These are phyloP conservation scores for Vitis labrusca DNA, from an alignment of 164 flowering plant species.

Conservation along the genomic window DNA sequence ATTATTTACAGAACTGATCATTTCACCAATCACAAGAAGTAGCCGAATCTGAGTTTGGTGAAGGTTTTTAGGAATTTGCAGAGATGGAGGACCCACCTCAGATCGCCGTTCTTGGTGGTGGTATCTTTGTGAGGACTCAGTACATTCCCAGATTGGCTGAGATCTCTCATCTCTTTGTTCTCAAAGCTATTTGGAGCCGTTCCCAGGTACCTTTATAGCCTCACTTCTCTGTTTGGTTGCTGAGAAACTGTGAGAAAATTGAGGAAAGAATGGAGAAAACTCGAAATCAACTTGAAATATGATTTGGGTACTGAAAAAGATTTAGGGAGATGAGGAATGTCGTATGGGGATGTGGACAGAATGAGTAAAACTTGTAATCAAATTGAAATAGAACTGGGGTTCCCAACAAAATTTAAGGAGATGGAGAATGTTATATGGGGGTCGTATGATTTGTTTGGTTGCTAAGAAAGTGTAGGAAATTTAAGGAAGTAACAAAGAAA, in stretches of 20 bases:
- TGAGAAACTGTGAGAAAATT: not conserved
- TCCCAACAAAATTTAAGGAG: too few relatives aligned
- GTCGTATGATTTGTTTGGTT: too few relatives aligned
- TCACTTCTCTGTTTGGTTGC: not conserved
- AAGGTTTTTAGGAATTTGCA: not conserved
- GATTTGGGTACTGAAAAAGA: not conserved
- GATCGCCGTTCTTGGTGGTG: constrained; percentile 85
- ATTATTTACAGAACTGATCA: too few relatives aligned
- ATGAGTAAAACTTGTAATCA: too few relatives aligned
- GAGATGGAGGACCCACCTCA: constrained; percentile 44
- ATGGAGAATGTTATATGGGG: too few relatives aligned
- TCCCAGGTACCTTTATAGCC: constrained; percentile 43
- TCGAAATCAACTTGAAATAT: not conserved
- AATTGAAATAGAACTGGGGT: too few relatives aligned
- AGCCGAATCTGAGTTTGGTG: not conserved
- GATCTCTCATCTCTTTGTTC: constrained; percentile 56
- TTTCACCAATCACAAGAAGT: too few relatives aligned
- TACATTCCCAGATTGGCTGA: constrained; percentile 87
- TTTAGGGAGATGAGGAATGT: too few relatives aligned
- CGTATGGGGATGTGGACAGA: too few relatives aligned
- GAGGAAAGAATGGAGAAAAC: not conserved
- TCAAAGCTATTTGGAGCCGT: constrained; percentile 85
- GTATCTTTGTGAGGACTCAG: constrained; percentile 73
- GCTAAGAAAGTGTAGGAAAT: too few relatives aligned
- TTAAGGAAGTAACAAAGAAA: too few relatives aligned